Percentiles rank a stretch among this genome's conserved stretches.
These are phyloP conservation scores for Pseudoscleropodium purum DNA, from an alignment of 225 moss, liverwort and hornwort species.

Conservation along the genomic window DNA sequence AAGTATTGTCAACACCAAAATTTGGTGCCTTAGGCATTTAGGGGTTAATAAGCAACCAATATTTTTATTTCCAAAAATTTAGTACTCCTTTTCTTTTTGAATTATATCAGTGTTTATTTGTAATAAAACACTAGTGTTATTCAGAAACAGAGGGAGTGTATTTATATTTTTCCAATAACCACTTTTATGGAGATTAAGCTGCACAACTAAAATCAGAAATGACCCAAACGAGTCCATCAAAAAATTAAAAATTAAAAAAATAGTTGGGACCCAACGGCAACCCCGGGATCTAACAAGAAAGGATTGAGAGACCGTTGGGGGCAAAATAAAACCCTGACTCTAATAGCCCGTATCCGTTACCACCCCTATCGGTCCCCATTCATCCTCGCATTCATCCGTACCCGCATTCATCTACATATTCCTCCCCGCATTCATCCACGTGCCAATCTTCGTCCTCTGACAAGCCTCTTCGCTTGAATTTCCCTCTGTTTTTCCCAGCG, in stretches of 20 bases:
- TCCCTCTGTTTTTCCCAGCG: conserved; percentile 1
- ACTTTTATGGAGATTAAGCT: background rate
- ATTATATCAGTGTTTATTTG: too few relatives aligned
- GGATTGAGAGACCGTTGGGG: background rate
- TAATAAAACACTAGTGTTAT: too few relatives aligned
- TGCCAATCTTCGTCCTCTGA: background rate
- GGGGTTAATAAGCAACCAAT: background rate
- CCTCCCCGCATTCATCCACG: background rate
- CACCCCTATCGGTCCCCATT: too few relatives aligned
- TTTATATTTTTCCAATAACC: background rate
- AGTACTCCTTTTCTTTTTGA: too few relatives aligned
- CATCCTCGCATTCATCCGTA: background rate
- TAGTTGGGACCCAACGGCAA: background rate
- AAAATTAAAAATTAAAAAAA: too few relatives aligned
- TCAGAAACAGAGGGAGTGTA: too few relatives aligned
- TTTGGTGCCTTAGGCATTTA: too few relatives aligned
- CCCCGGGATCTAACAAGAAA: background rate
- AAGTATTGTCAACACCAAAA: too few relatives aligned
- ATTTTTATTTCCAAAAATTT: background rate
- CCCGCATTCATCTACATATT: background rate
- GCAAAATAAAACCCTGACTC: background rate
- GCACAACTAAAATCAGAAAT: background rate
- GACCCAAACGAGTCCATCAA: background rate
- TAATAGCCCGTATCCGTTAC: conserved; percentile 4
- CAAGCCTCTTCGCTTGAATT: background rate